phyloP scores from a whole-genome alignment of 2,329 filamentous ascomycete genomes.

The Colletotrichum sp. region DNA sequence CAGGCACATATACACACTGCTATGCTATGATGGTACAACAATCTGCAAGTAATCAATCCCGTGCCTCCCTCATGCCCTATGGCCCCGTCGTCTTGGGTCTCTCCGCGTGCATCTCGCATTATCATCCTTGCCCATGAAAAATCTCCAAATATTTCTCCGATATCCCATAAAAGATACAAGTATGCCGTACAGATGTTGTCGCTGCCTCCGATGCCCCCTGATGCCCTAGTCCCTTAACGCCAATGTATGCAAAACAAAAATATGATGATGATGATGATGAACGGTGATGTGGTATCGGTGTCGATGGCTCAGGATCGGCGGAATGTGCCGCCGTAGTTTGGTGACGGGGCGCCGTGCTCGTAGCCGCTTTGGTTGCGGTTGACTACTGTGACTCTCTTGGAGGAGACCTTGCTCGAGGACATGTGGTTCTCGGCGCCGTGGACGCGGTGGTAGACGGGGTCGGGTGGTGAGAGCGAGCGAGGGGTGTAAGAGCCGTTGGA shows the following conservation, averaged over 20 bases:
- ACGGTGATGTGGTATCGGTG: background rate
- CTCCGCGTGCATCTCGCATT: background rate
- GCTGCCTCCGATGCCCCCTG: background rate
- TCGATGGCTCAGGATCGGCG: background rate
- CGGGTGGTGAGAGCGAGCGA: slow-evolving; percentile 7
- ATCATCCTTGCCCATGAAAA: background rate
- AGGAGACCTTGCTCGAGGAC: slow-evolving; percentile 30
- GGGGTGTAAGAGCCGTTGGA: slow-evolving; percentile 6
- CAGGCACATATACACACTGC: background rate
- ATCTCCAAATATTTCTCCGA: background rate
- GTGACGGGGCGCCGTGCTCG: slow-evolving; percentile 34
- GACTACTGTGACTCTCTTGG: slow-evolving; percentile 34
- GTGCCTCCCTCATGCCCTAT: background rate
- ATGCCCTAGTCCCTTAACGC: background rate
- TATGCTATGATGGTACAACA: background rate
- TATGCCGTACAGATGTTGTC: background rate
- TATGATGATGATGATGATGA: background rate
- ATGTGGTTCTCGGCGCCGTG: slow-evolving; percentile 32
- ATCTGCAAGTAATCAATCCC: background rate
- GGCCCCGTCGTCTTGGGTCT: background rate
- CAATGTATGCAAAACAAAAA: background rate
- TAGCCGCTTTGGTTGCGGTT: slow-evolving; percentile 34
- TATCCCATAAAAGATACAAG: background rate
- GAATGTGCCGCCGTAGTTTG: slow-evolving; percentile 26
- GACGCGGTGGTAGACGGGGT: slow-evolving; percentile 29